Evolutionary conservation across 176 grass and related monocot genomes (phyloP), one percentile per base, ranked within the genome.

Genomic region (Aegilops bicornis): DNA sequence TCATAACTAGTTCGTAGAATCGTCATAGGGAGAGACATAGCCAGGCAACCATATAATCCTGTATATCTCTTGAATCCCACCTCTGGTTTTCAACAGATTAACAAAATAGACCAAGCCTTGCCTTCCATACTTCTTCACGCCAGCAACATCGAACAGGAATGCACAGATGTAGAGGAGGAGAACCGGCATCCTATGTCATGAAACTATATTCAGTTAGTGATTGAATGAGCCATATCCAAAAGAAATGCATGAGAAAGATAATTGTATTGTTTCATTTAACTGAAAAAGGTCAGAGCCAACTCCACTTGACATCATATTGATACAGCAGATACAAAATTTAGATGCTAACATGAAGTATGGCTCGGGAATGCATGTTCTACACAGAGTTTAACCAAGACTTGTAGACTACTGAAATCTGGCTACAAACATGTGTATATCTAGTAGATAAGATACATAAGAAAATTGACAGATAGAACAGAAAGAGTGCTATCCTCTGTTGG

Each of bases 141-240:
- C 70, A 27, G 70, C 70, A 16, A 73, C 39, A 24, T 73, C 70
- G 5, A 73, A 73, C 7, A 73, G 37, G 39, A 73, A 73, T 15
- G 39, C 39, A 25, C 70, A 73, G 3, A 73, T 73, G 70, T 73
- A 73, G 11, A 73, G 70, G 39, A 73, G 70, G n/a, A 73, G 24
- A 73, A 73, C 70, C 3, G 70, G 70, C 70, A 73, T 73, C 70
- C 70, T 73, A 15, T 73, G 70, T 25, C 70, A 73, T 6, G 22
- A 43, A 73, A 45, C 70, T 15, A 45, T 42, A 16, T 73, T 45
- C 14, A 23, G 39, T 73, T 45, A 73, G 12, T 73, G 39, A n/a
- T 73, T 45, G 39, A 73, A 47, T 73, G 69, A 73, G 23, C 10
- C 69, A 73, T 73, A n/a, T 73, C n/a, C 5, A 45, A 43, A 73